Evolutionary conservation across 495 filamentous ascomycete genomes (phyloP).

Genomic region (Oidiodendron maius): DNA sequence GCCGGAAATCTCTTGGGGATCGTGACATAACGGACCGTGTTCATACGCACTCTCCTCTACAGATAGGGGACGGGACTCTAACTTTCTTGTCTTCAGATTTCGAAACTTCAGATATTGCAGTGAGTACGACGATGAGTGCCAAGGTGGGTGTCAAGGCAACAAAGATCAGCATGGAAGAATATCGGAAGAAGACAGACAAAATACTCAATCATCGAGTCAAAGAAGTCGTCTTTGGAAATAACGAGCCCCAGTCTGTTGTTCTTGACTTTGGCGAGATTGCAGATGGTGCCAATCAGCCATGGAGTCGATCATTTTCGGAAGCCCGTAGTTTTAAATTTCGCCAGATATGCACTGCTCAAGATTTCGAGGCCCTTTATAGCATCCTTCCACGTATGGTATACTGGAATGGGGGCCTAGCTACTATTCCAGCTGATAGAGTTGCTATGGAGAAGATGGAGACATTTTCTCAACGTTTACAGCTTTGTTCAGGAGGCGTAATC

Average conservation of each 20-base stretch:
- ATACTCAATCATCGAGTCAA: too few species aligned
- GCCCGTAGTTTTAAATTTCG: conserved; percentile 8
- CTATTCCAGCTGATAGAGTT: neutral
- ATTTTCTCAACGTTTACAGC: conserved; percentile 6
- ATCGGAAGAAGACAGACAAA: conserved; percentile 3
- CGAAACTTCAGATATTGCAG: neutral
- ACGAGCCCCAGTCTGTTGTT: conserved; percentile 4
- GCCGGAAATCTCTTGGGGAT: too few species aligned
- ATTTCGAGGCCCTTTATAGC: conserved; percentile 8
- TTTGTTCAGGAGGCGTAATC: conserved; percentile 9
- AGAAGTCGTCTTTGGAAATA: conserved; percentile 13
- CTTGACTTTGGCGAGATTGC: conserved; percentile 9
- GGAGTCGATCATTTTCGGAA: conserved; percentile 2
- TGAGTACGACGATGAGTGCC: neutral
- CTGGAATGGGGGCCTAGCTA: conserved; percentile 9
- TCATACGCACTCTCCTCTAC: neutral
- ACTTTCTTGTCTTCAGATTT: neutral
- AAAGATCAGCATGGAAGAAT: conserved; percentile 12
- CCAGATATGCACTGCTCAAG: conserved; percentile 18
- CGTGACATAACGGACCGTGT: too few species aligned
- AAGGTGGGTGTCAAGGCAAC: too few species aligned
- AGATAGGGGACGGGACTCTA: neutral
- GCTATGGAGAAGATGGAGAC: conserved; percentile 3
- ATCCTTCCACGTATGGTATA: neutral
- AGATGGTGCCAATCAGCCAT: neutral